phyloP scores from a whole-genome alignment of 495 filamentous ascomycete species.

The Aspergillus haitiensis region DNA sequence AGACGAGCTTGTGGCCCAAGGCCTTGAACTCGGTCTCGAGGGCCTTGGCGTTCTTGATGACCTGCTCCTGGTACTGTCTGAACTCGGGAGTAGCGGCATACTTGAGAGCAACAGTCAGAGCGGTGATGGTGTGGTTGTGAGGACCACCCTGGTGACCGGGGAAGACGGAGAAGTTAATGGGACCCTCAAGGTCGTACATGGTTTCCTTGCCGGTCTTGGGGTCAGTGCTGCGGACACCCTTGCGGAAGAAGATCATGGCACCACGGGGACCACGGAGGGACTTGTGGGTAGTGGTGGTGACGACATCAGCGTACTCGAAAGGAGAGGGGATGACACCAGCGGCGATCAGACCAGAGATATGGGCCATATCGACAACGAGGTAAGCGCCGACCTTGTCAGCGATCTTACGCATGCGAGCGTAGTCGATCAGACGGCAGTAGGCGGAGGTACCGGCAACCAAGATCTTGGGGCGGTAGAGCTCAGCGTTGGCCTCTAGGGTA shows the following conservation, averaged over 20 bases:
- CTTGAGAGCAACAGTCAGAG: constrained; percentile 93
- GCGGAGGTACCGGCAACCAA: constrained; percentile 97
- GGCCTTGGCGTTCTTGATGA: constrained; percentile 57
- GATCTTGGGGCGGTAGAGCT: constrained; percentile 93
- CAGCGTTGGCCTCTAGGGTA: constrained; percentile 83
- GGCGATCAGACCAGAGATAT: constrained; percentile 95
- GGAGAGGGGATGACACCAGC: constrained; percentile 92
- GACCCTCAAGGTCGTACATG: constrained; percentile 88
- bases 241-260: constrained; percentile 99
- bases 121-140: constrained; percentile 99
- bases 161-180: constrained; percentile 99
- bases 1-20: constrained; percentile 67
- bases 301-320: constrained; percentile 91
- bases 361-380: constrained; percentile 96
- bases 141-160: constrained; percentile 98
- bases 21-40: constrained; percentile 29
- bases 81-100: constrained; percentile 92
- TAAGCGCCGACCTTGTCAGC: constrained; percentile 92
- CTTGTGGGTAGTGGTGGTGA: constrained; percentile 99
- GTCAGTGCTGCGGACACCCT: constrained; percentile 85
- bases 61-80: constrained; percentile 92
- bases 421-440: constrained; percentile 98
- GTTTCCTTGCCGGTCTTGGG: constrained; percentile 87
- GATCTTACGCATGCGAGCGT: constrained; percentile 93
- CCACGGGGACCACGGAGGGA: constrained; percentile 96